Percentiles rank a stretch among this genome's conserved stretches.
phyloP scores from a whole-genome alignment of 768 basidiomycete species.

The Lactarius psammicola region DNA sequence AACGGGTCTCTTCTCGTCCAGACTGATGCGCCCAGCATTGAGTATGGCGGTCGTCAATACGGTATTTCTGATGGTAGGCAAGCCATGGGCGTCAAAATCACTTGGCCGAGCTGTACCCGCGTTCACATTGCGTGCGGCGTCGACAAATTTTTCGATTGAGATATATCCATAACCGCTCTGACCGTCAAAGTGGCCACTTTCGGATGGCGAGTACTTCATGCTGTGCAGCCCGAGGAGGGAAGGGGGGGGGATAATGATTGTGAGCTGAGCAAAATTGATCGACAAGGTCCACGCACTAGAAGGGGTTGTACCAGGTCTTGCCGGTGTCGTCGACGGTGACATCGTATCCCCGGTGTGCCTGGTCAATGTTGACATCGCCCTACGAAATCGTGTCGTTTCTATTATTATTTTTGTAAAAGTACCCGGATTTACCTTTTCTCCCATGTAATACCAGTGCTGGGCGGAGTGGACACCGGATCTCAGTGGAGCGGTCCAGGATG shows the following conservation, averaged over 20 bases:
- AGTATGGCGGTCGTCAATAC: constrained; percentile 85
- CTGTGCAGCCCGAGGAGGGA: constrained; percentile 42
- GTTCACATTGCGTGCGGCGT: constrained; percentile 77
- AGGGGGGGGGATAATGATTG: neutral
- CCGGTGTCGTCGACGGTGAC: constrained; percentile 83
- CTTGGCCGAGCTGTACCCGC: constrained; percentile 60
- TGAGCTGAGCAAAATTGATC: neutral
- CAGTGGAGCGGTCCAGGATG: constrained; percentile 91
- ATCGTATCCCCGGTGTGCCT: constrained; percentile 92
- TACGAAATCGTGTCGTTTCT: constrained; percentile 34
- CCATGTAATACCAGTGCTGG: constrained; percentile 96
- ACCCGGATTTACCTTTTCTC: constrained; percentile 61
- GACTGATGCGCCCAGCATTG: constrained; percentile 83
- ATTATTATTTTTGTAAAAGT: neutral
- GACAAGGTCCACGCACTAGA: constrained; percentile 60
- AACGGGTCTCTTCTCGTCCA: constrained; percentile 88
- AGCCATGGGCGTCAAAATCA: constrained; percentile 75
- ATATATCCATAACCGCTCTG: constrained; percentile 91
- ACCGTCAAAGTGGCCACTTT: constrained; percentile 90
- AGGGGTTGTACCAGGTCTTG: constrained; percentile 85
- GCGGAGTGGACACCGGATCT: constrained; percentile 87
- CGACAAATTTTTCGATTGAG: constrained; percentile 90
- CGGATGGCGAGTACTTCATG: constrained; percentile 94
- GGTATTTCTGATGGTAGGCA: constrained; percentile 89
- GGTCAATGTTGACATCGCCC: constrained; percentile 92